These are phyloP conservation scores for Hydnomerulius pinastri DNA, from an alignment of 768 basidiomycete species.

Conservation along the genomic window DNA sequence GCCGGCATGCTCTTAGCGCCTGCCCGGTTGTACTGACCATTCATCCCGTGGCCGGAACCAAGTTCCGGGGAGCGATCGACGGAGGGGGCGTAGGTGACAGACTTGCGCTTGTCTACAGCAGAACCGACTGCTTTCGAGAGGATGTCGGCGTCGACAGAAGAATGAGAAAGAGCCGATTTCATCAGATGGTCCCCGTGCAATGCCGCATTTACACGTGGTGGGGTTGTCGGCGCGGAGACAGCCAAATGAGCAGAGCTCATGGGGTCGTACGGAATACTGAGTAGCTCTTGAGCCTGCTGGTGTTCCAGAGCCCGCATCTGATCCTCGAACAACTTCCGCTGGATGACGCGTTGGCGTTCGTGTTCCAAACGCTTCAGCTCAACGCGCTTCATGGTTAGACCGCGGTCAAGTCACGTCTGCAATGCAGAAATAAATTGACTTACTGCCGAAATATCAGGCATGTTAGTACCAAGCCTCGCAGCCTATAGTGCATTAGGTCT, in stretches of 20 bases:
- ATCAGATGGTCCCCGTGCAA: slow-evolving; percentile 59
- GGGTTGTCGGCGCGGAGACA: slow-evolving; percentile 87
- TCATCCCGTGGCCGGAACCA: slow-evolving; percentile 41
- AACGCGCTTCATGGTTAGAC: slow-evolving; percentile 57
- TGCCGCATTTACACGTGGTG: slow-evolving; percentile 74
- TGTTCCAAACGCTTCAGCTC: slow-evolving; percentile 86
- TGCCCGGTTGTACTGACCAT: slow-evolving; percentile 63
- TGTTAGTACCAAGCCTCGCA: slow-evolving; percentile 82
- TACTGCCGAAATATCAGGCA: slow-evolving; percentile 85
- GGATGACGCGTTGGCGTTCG: slow-evolving; percentile 83
- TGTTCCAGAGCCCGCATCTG: slow-evolving; percentile 94
- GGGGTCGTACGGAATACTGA: slow-evolving; percentile 71
- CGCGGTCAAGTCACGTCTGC: slow-evolving; percentile 2
- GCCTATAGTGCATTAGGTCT: slow-evolving; percentile 45
- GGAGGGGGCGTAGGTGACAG: slow-evolving; percentile 80
- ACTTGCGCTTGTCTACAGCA: slow-evolving; percentile 80
- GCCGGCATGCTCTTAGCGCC: slow-evolving; percentile 94
- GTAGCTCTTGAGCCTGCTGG: slow-evolving; percentile 85
- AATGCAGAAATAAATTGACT: slow-evolving; percentile 34
- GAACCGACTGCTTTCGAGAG: slow-evolving; percentile 71
- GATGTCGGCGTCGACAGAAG: slow-evolving; percentile 59
- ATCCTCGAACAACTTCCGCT: slow-evolving; percentile 92
- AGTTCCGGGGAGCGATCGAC: slow-evolving; percentile 75
- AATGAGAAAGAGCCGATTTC: slow-evolving; percentile 47
- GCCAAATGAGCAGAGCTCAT: slow-evolving; percentile 66